These are phyloP conservation scores for Yamadazyma jaroonii DNA, from an alignment of 1,139 yeast species.

Conservation along the genomic window DNA sequence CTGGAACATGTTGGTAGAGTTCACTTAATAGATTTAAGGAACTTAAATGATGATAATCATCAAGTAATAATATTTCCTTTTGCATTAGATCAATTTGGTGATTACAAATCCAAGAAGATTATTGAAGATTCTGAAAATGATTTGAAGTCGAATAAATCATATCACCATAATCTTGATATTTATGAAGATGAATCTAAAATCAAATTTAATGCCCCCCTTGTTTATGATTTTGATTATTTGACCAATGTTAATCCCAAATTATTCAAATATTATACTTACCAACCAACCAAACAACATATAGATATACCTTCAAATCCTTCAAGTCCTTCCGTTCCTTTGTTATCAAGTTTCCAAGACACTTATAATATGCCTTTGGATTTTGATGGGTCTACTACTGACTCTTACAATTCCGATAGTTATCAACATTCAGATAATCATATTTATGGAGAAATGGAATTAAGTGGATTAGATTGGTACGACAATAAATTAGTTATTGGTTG, in stretches of 20 bases:
- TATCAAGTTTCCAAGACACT: conserved; percentile 5
- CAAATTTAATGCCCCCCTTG: conserved; percentile 39
- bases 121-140: conserved; percentile 5
- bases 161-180: conserved; percentile 13
- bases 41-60: conserved; percentile 55
- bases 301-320: background rate
- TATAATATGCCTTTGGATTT: conserved; percentile 5
- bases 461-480: conserved; percentile 41
- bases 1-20: conserved; percentile 86
- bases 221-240: conserved; percentile 43
- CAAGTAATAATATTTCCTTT: conserved; percentile 64
- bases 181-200: conserved; percentile 13
- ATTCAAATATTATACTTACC: conserved; percentile 36
- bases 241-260: conserved; percentile 37
- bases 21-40: conserved; percentile 76
- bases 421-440: conserved; percentile 34
- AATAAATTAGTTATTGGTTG: conserved; percentile 39
- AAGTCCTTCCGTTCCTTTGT: background rate
- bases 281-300: conserved; percentile 8
- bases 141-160: background rate
- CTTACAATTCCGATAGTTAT: conserved; percentile 18
- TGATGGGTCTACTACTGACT: background rate
- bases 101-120: conserved; percentile 17
- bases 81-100: conserved; percentile 43
- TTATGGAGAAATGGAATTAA: conserved; percentile 47